Percentiles rank a stretch among this genome's conserved stretches.
Conservation (phyloP, 805 yeast species). For the Wickerhamiella sergipiensis region DNA sequence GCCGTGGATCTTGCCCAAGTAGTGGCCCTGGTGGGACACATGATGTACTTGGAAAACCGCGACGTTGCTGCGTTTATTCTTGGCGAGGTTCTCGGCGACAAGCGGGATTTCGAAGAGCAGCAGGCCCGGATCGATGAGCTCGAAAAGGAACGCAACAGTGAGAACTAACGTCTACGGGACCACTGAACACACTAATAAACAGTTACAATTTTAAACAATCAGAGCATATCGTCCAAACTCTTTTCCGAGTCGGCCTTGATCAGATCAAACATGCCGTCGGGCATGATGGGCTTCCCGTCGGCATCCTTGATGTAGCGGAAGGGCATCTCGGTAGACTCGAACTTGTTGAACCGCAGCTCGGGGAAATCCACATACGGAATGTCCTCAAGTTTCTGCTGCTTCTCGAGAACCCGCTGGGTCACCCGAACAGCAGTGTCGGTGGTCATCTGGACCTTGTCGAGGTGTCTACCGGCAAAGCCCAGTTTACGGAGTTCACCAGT, state of each 20-base stretch:
- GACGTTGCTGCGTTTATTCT: slow-evolving; percentile 72
- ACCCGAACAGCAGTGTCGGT: slow-evolving; percentile 95
- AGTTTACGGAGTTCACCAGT: slow-evolving; percentile 81
- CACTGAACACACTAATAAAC: too few relatives aligned
- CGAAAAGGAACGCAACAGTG: not conserved
- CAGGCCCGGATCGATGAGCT: not conserved
- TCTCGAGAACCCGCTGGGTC: slow-evolving; percentile 64
- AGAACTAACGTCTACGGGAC: too few relatives aligned
- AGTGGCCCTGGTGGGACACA: slow-evolving; percentile 74
- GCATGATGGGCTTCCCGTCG: slow-evolving; percentile 64
- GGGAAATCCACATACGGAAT: slow-evolving; percentile 87
- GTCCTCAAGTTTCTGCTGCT: slow-evolving; percentile 44
- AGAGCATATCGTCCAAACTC: slow-evolving; percentile 21
- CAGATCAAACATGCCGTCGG: slow-evolving; percentile 79
- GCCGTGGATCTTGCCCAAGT: slow-evolving; percentile 69
- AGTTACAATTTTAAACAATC: not conserved
- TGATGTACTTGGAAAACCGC: slow-evolving; percentile 73
- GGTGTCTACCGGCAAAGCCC: slow-evolving; percentile 75
- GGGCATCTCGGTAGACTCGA: slow-evolving; percentile 96
- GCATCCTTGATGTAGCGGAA: slow-evolving; percentile 70
- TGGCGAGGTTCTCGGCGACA: slow-evolving; percentile 32
- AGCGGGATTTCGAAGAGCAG: not conserved
- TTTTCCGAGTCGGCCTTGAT: slow-evolving; percentile 79
- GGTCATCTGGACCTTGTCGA: slow-evolving; percentile 88
- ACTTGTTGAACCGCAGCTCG: slow-evolving; percentile 72